Base-by-base conservation (phyloP, 495 filamentous ascomycete species). In the Umbilicaria muhlenbergii region DNA sequence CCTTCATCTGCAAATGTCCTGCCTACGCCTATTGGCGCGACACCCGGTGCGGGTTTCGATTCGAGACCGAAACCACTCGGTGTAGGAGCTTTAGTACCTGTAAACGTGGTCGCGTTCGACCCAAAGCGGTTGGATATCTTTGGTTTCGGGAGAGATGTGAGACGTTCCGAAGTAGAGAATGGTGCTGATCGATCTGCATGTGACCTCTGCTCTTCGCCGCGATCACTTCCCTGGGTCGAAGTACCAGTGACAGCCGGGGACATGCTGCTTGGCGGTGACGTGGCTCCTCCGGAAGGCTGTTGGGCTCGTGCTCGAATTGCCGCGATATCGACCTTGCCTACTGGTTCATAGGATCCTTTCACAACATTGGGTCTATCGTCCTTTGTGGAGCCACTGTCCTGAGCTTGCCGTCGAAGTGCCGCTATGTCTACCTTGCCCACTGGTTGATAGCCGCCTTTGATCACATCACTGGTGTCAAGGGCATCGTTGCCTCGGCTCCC, bases 401-500 rank as follows among this genome's bases (percentile, higher is more conserved):
- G 75, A 10, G 89, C 88, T 55, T 91, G 78, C 39, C 71, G 75
- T 39, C 87, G 72, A 42, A 96, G 77, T 3, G 84, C 86, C 33
- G 83, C 82, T 63, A 99, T 95, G 53, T 96, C 87, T 11, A 96
- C 83, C 61, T 94, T 95, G 10, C 92, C 92, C 47, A 99, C 71
- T 7, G 91, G 91, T 58, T 94, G 88, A 57, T 99, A 99, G n/a
- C 69, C 83, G 10, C 92, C 89, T 50, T 70, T 81, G 18, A 96
- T 80, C 13, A 94, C 69, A 58, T 87, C 78, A 32, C 56, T 55
- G 14, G 63, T 44, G n/a, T 73, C 57, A 6, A 42, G 10, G 17
- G 41, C 55, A 14, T 67, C 56, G 34, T 54, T 46, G 35, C 50
- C 44, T 38, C 56, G 43, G 40, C 63, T 45, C 42, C 55, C 60